Conservation (phyloP, 2,329 filamentous ascomycete species). For the Cladobotryum protrusum region DNA sequence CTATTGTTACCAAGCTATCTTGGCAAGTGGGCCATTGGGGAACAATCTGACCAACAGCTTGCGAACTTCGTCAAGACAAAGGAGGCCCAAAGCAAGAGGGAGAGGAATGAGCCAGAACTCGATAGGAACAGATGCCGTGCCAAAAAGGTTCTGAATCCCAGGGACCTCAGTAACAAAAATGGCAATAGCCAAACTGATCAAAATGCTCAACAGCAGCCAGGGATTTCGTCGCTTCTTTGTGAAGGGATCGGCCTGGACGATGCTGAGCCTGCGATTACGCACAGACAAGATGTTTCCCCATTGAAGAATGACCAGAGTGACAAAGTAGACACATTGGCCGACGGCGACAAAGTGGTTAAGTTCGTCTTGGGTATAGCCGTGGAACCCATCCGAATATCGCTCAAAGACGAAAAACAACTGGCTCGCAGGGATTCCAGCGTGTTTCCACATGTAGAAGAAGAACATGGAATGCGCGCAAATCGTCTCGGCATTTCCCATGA, state of each 20-base stretch:
- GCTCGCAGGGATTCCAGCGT: conserved; percentile 40
- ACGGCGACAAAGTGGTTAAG: conserved; percentile 42
- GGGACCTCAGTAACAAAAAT: conserved; percentile 48
- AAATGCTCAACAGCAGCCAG: conserved; percentile 40
- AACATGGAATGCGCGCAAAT: conserved; percentile 46
- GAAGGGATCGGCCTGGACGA: conserved; percentile 46
- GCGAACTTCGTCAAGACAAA: conserved; percentile 46
- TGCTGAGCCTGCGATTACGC: conserved; percentile 45
- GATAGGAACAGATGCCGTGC: conserved; percentile 43
- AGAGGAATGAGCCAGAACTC: conserved; percentile 48
- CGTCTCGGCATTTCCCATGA: conserved; percentile 47
- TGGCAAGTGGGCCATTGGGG: conserved; percentile 39
- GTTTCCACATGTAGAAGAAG: conserved; percentile 45
- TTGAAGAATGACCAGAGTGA: conserved; percentile 47
- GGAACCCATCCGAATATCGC: conserved; percentile 40
- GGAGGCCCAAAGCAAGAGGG: conserved; percentile 42
- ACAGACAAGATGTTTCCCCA: conserved; percentile 48
- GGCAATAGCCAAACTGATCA: conserved; percentile 43
- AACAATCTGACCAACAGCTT: conserved; percentile 43
- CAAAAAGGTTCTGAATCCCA: conserved; percentile 42
- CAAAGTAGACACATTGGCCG: conserved; percentile 49
- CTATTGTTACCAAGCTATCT: conserved; percentile 40
- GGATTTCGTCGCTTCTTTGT: conserved; percentile 41
- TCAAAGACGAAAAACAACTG: conserved; percentile 47
- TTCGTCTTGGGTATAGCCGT: conserved; percentile 40